These are phyloP conservation scores for Diaporthe sp. DNA, from an alignment of 2,329 filamentous ascomycete genomes.

Conservation along the genomic window DNA sequence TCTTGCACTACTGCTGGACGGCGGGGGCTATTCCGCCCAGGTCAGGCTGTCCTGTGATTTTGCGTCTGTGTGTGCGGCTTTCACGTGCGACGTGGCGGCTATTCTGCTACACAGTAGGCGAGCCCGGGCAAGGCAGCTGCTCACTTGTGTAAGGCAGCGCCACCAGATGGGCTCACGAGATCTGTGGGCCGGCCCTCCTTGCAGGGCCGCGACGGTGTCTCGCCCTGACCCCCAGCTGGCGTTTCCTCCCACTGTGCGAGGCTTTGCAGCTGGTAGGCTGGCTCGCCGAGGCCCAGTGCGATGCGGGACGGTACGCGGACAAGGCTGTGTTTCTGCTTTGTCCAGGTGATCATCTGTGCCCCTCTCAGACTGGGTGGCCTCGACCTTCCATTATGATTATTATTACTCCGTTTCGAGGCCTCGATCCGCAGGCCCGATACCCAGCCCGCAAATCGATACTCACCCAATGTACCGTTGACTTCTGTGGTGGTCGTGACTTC, in stretches of 20 bases:
- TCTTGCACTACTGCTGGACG: neutral
- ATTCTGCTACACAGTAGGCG: neutral
- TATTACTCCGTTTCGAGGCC: slow-evolving; percentile 16
- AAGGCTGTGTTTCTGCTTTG: slow-evolving; percentile 16
- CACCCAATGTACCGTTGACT: neutral
- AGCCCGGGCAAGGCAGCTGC: neutral
- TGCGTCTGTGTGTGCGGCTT: neutral
- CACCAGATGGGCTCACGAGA: slow-evolving; percentile 11
- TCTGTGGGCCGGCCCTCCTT: neutral
- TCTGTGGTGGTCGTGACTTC: neutral
- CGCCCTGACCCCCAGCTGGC: neutral
- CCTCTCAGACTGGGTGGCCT: slow-evolving; percentile 5
- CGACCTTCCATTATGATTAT: neutral
- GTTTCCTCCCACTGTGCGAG: neutral
- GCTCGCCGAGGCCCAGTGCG: neutral
- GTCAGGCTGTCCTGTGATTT: neutral
- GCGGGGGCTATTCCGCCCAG: neutral
- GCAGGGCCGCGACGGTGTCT: neutral
- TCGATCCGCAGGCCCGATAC: neutral
- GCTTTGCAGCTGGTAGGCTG: neutral
- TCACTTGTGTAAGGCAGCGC: slow-evolving; percentile 12
- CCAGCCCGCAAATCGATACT: neutral
- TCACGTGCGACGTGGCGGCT: slow-evolving; percentile 20
- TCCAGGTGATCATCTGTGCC: slow-evolving; percentile 10
- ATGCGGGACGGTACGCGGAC: neutral